Conservation (phyloP, 768 basidiomycete species). For the Lactifluus echinatus region DNA sequence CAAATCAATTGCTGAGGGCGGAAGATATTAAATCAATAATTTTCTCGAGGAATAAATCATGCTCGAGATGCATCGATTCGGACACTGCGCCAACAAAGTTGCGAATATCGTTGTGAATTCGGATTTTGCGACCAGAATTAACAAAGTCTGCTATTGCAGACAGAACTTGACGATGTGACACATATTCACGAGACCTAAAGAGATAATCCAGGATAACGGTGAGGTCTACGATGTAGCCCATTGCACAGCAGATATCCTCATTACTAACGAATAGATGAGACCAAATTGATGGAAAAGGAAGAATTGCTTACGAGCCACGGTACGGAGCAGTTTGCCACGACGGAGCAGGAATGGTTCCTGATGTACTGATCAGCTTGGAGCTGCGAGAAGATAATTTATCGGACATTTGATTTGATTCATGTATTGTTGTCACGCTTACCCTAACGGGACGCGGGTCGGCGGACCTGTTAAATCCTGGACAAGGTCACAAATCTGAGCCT, state of each 20-base stretch:
- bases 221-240: constrained; percentile 9
- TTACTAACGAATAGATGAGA: neutral
- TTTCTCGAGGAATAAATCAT: neutral
- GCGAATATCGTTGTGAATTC: neutral
- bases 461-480: neutral
- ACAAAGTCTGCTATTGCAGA: neutral
- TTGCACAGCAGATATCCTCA: neutral
- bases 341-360: neutral
- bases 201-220: neutral
- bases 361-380: neutral
- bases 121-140: neutral
- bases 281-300: neutral
- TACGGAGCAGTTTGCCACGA: neutral
- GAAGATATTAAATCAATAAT: neutral
- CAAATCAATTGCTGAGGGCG: neutral
- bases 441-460: neutral
- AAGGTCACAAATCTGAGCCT: neutral
- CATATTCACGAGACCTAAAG: neutral
- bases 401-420: neutral
- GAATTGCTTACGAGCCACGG: neutral
- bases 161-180: neutral
- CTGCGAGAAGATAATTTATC: neutral
- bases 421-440: neutral
- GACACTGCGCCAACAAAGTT: neutral
- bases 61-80: neutral